phyloP scores from a whole-genome alignment of 2,329 filamentous ascomycete species.

The Xylariaceae sp. region DNA sequence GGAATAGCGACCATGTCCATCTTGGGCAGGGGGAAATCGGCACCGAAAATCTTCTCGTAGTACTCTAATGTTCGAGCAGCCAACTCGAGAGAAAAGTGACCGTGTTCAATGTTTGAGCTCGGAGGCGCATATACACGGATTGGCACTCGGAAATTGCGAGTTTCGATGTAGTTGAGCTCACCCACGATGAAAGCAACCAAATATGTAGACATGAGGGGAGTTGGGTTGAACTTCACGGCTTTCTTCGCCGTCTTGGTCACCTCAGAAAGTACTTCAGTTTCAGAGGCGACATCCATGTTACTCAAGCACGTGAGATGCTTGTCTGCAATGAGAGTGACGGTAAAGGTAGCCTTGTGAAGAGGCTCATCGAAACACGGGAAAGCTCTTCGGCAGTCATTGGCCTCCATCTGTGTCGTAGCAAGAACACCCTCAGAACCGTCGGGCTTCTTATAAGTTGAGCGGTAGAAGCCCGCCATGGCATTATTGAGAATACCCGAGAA shows the following conservation, averaged over 20 bases:
- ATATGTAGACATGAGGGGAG: conserved; percentile 93
- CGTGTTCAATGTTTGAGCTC: conserved; percentile 84
- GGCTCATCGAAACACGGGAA: conserved; percentile 98
- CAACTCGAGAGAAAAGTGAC: conserved; percentile 82
- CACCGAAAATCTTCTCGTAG: conserved; percentile 92
- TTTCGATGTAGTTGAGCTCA: conserved; percentile 91
- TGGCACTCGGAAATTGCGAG: conserved; percentile 82
- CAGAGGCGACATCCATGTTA: conserved; percentile 90
- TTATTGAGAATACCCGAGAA: conserved; percentile 79
- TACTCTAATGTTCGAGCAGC: conserved; percentile 86
- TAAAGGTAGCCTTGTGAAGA: conserved; percentile 86
- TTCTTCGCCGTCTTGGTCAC: conserved; percentile 64
- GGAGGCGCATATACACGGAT: conserved; percentile 91
- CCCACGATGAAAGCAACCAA: conserved; percentile 90
- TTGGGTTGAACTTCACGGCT: conserved; percentile 86
- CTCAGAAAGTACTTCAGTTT: conserved; percentile 65
- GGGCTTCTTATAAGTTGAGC: conserved; percentile 81
- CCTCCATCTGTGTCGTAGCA: conserved; percentile 93
- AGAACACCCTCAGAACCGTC: conserved; percentile 77
- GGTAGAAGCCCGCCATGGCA: conserved; percentile 96
- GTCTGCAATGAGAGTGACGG: conserved; percentile 84
- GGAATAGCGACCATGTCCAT: conserved; percentile 97
- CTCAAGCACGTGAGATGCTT: conserved; percentile 86
- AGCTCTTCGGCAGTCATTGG: conserved; percentile 84
- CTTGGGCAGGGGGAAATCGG: conserved; percentile 80